Evolutionary conservation across 768 basidiomycete species (phyloP), one percentile per base, ranked within the genome.

Genomic region (Coprinellus aureogranulatus): DNA sequence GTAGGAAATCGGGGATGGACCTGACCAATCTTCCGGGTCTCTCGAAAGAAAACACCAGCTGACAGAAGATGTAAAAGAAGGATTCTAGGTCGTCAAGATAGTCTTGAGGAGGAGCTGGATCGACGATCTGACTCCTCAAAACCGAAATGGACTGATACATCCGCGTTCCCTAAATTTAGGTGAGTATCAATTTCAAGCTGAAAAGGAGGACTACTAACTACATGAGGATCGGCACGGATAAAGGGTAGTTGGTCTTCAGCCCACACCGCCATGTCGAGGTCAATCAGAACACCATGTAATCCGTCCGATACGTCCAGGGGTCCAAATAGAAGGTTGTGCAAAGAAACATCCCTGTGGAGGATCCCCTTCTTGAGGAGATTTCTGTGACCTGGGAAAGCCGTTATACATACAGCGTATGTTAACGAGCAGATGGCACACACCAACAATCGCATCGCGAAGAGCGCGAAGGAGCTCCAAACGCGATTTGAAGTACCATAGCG

Each of bases 261-360:
- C n/a, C 30, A 41, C 30, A 57, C 53, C 1, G 34, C 58, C 58
- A 62, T 41, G 27, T 62, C 61, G 23, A 62, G 26, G 46, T 62
- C 62, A 25, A 62, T 62, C 14, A 62, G 27, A 28, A 60, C 42
- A 1, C 62, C 62, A 8, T 48, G 49, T 12, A 31, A 25, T 9
- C 59, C 59, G 14, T 44, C 41, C 14, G 22, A 22, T 1, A 53
- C 52, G 23, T 27, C 45, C 1, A 46, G 26, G 10, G 22, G 37
- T 3, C 62, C 62, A 22, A 55, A 40, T 12, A 62, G 51, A n/a
- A 62, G 50, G 30, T 62, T 62, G 23, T 58, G 30, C 6, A 50
- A 20, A 30, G 59, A 60, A 27, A 62, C 45, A 47, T 62, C 62
- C 9, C 62, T 55, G 28, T 62, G 62, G n/a, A 62, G 30, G 22